phyloP scores from a whole-genome alignment of 768 basidiomycete species.

The Boletus reticulatus region DNA sequence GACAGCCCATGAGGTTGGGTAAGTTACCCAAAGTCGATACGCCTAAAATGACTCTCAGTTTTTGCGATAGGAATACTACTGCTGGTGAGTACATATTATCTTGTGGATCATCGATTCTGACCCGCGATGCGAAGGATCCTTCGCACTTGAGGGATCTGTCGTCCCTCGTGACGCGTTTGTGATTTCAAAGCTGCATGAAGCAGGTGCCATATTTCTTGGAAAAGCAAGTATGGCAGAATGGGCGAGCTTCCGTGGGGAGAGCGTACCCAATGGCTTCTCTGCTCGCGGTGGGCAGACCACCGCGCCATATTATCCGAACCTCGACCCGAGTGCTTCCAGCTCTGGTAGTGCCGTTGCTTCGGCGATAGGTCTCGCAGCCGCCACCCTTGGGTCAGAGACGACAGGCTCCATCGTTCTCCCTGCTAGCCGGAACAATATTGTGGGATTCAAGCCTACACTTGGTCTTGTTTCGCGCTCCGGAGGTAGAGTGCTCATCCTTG shows the following conservation, averaged over 20 bases:
- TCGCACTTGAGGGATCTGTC: slow-evolving; percentile 38
- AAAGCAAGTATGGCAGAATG: slow-evolving; percentile 45
- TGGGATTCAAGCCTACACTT: slow-evolving; percentile 42
- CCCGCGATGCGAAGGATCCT: slow-evolving; percentile 29
- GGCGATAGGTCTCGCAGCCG: slow-evolving; percentile 45
- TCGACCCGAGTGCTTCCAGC: slow-evolving; percentile 40
- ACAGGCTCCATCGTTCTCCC: slow-evolving; percentile 49
- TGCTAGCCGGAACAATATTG: slow-evolving; percentile 41
- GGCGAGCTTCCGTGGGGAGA: slow-evolving; percentile 37
- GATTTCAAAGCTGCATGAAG: slow-evolving; percentile 28
- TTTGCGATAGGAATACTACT: slow-evolving; percentile 44
- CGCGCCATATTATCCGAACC: slow-evolving; percentile 41
- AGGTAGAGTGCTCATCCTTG: slow-evolving; percentile 22
- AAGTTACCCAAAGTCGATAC: neutral
- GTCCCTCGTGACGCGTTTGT: slow-evolving; percentile 36
- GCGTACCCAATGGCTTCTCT: slow-evolving; percentile 42
- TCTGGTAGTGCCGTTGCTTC: slow-evolving; percentile 44
- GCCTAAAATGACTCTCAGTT: neutral
- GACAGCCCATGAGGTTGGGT: slow-evolving; percentile 29
- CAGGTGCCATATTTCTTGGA: slow-evolving; percentile 39
- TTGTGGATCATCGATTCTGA: neutral
- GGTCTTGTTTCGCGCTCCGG: slow-evolving; percentile 41
- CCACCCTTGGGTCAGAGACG: slow-evolving; percentile 45
- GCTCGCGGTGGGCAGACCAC: slow-evolving; percentile 45
- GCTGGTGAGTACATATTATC: slow-evolving; percentile 37